These are phyloP conservation scores for Chrysanthemum lavandulifolium DNA, from an alignment of 129 eudicot genomes.

Conservation along the genomic window DNA sequence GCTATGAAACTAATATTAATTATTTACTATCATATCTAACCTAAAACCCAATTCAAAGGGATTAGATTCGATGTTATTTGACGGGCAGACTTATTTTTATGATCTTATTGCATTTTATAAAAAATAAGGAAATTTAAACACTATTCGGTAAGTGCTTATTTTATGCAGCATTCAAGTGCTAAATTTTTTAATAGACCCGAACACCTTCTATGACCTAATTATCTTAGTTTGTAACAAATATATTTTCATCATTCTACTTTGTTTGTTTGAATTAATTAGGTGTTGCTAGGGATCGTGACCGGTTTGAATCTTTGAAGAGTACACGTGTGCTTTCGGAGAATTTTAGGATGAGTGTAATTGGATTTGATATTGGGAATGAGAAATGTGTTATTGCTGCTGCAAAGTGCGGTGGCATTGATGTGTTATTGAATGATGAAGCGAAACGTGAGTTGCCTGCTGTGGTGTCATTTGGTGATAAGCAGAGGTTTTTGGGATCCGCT, in stretches of 20 bases:
- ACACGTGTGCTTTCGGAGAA: background rate
- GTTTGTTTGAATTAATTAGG: background rate
- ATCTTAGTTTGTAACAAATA: too few species aligned
- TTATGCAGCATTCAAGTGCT: too few species aligned
- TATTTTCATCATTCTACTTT: background rate
- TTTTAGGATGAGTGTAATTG: constrained; percentile 64
- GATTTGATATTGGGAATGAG: constrained; percentile 89
- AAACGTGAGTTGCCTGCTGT: constrained; percentile 72
- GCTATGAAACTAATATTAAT: too few species aligned
- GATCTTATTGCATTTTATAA: too few species aligned
- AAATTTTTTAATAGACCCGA: too few species aligned
- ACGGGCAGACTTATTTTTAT: too few species aligned
- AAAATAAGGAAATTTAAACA: too few species aligned
- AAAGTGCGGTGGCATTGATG: constrained; percentile 72
- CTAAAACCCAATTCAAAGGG: too few species aligned
- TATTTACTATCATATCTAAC: too few species aligned
- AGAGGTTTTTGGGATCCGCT: constrained; percentile 73
- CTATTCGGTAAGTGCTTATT: too few species aligned
- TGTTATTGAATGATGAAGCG: constrained; percentile 67
- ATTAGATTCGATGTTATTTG: too few species aligned
- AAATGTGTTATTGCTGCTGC: constrained; percentile 67
- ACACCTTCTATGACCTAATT: too few species aligned
- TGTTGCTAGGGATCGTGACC: background rate
- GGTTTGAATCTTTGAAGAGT: background rate
- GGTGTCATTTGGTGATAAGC: constrained; percentile 84